A percentile compares a stretch with the other conserved stretches of the same genome.
Conservation (phyloP, 441 rosid species). For the Jatropha multifida region DNA sequence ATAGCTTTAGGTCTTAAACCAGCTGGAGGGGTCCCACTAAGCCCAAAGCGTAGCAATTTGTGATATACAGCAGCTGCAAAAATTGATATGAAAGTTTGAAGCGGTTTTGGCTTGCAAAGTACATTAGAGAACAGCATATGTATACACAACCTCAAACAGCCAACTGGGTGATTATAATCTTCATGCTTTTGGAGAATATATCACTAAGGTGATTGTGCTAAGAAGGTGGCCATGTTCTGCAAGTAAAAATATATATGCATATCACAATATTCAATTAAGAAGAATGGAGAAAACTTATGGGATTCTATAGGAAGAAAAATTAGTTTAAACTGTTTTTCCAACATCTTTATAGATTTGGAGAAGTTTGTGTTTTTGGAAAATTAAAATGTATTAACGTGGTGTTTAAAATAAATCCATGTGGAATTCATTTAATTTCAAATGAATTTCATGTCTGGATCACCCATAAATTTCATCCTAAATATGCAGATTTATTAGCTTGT, state of each 20-base stretch:
- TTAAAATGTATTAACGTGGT: too few relatives aligned
- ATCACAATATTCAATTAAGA: too few relatives aligned
- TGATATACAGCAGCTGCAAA: background rate
- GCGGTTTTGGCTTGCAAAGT: background rate
- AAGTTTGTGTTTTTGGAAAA: background rate
- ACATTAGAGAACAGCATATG: background rate
- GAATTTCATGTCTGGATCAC: too few relatives aligned
- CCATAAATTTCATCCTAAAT: too few relatives aligned
- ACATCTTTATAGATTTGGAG: too few relatives aligned
- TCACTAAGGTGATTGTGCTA: background rate
- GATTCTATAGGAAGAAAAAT: background rate
- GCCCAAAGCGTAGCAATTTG: background rate
- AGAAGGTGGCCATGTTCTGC: too few relatives aligned
- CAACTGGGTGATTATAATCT: background rate
- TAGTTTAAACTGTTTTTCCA: background rate
- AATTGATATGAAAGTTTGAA: background rate
- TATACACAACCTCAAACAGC: background rate
- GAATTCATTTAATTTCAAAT: too few relatives aligned
- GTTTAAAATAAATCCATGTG: too few relatives aligned
- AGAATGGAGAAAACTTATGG: background rate
- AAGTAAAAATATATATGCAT: too few relatives aligned
- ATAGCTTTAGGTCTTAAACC: background rate
- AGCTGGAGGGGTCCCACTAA: background rate
- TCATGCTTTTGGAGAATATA: background rate
- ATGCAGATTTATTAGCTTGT: too few relatives aligned